These are phyloP conservation scores for Pichia cabralensis DNA, from an alignment of 805 yeast genomes.

Conservation along the genomic window DNA sequence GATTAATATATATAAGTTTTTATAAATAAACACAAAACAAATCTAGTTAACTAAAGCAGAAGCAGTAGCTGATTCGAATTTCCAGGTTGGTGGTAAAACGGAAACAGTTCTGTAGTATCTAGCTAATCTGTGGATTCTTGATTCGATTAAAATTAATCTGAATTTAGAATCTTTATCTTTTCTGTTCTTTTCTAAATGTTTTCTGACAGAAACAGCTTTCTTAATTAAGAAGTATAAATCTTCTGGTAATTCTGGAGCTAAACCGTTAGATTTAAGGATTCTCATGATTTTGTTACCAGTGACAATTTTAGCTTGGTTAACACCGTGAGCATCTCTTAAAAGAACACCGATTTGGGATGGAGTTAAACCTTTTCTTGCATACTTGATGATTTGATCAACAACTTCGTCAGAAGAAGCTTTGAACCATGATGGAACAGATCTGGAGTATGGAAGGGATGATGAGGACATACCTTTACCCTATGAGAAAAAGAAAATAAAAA, in stretches of 20 bases:
- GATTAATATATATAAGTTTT: slow-evolving; percentile 7
- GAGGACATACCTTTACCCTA: slow-evolving; percentile 99
- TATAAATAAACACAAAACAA: slow-evolving; percentile 13
- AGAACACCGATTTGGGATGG: slow-evolving; percentile 99
- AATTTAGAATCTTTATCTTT: slow-evolving; percentile 99
- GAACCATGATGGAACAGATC: slow-evolving; percentile 99
- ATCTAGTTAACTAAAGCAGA: slow-evolving; percentile 97
- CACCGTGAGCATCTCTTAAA: slow-evolving; percentile 99
- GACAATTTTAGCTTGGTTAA: slow-evolving; percentile 91
- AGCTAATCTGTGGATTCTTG: slow-evolving; percentile 99
- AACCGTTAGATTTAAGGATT: slow-evolving; percentile 98
- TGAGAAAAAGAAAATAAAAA: slow-evolving; percentile 10
- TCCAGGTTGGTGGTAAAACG: slow-evolving; percentile 99
- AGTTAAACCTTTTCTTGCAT: slow-evolving; percentile 99
- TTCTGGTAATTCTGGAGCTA: slow-evolving; percentile 99
- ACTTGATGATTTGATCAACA: slow-evolving; percentile 96
- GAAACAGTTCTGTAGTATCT: slow-evolving; percentile 99
- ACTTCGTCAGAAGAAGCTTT: slow-evolving; percentile 91
- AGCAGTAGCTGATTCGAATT: slow-evolving; percentile 99
- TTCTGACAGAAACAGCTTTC: slow-evolving; percentile 99
- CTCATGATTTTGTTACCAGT: slow-evolving; percentile 99
- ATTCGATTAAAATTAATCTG: slow-evolving; percentile 99
- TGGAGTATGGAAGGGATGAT: slow-evolving; percentile 98
- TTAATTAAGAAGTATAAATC: slow-evolving; percentile 97
- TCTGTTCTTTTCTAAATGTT: slow-evolving; percentile 99